These are phyloP conservation scores for Zygosaccharomyces pseudorouxii DNA, from an alignment of 805 yeast species.

Conservation along the genomic window DNA sequence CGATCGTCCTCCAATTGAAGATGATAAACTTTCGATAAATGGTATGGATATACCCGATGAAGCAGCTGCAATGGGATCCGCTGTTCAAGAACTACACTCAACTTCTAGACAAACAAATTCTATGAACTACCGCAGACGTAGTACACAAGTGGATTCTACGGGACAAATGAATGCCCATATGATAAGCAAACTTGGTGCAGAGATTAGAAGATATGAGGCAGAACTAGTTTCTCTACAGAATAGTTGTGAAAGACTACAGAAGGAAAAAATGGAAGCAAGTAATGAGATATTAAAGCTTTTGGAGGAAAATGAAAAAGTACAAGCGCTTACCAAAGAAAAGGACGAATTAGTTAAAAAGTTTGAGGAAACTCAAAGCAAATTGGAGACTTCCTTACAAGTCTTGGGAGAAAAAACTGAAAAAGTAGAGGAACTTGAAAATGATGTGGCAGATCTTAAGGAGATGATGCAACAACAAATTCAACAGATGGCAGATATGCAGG, in stretches of 20 bases:
- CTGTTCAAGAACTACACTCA: conserved; percentile 9
- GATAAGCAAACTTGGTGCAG: conserved; percentile 68
- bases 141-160: conserved; percentile 10
- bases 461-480: conserved; percentile 79
- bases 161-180: conserved; percentile 44
- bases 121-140: conserved; percentile 6
- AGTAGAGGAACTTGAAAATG: conserved; percentile 81
- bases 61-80: conserved; percentile 22
- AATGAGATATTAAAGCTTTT: conserved; percentile 59
- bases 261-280: conserved; percentile 62
- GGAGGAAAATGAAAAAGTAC: conserved; percentile 49
- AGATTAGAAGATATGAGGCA: conserved; percentile 72
- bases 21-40: conserved; percentile 8
- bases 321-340: conserved; percentile 33
- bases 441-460: conserved; percentile 83
- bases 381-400: conserved; percentile 56
- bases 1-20: conserved; percentile 5
- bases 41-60: conserved; percentile 27
- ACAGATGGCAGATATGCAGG: conserved; percentile 69
- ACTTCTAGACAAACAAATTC: conserved; percentile 13
- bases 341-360: conserved; percentile 33
- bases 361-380: conserved; percentile 38
- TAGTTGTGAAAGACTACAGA: conserved; percentile 49
- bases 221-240: conserved; percentile 65
- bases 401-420: conserved; percentile 85